Base-by-base conservation (phyloP, 2,329 filamentous ascomycete species). In the Ophiostoma piceae region DNA sequence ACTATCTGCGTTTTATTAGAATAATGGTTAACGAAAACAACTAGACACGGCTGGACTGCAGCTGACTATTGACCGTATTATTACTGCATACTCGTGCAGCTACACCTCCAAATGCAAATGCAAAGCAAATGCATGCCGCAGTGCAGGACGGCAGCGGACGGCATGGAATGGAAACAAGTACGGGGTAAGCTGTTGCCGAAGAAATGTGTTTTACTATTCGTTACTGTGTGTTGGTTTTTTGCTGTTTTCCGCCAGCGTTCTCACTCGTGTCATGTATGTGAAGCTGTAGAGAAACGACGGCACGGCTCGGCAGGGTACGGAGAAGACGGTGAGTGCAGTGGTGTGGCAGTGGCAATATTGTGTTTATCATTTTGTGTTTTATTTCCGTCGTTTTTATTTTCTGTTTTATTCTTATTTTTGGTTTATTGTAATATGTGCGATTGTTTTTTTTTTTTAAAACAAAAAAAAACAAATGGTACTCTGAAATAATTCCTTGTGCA, bases 161-260 rank as follows among this genome's bases (percentile, higher is more conserved):
- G 51, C 51, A 57, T 57, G 9, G 11, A 57, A 57, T 57, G 51
- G n/a, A 57, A 29, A 26, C 51, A 57, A 57, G 26, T 57, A 57
- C 51, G 51, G 22, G n/a, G 51, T 29, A 57, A 16, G 22, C 22
- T 57, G 51, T 22, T 29, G n/a, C 22, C 51, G 51, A 57, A 57
- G 5, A n/a, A 8, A 47, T 7, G 19, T 19, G 19, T 47, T 41
- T 19, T 47, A 47, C 19, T 47, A 47, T n/a, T 47, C 16, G 16
- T 16, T n/a, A 2, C 19, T n/a, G 8, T n/a, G 7, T 57, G 51
- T 7, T 57, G 51, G 51, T 26, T 57, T 26, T 12, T 19, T 35
- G 35, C 35, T 35, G 35, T 35, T 35, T 5, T 8, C 35, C 5
- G 35, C 5, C 35, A 35, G 35, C 35, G 2, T 35, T 47, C 16